Evolutionary conservation across 192 early-diverging fungal species (phyloP).

Genomic region (Anaeromyces robustus): DNA sequence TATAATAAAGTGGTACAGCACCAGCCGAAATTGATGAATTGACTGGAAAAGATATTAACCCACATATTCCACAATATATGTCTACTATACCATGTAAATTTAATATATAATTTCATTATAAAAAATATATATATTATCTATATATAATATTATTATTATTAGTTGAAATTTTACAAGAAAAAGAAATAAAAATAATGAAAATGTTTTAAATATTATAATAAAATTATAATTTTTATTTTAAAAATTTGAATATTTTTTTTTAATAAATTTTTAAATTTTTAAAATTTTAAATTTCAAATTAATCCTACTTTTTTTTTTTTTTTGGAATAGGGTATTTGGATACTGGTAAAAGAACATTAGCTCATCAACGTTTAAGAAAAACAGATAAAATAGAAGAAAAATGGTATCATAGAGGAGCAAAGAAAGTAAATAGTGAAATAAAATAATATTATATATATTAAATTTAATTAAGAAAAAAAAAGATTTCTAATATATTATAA

Average conservation of each 20-base stretch:
- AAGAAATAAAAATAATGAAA: not conserved
- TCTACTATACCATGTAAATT: conserved; percentile 78
- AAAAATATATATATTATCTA: too few relatives aligned
- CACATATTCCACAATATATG: conserved; percentile 96
- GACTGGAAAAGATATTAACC: conserved; percentile 87
- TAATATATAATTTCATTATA: conserved; percentile 20
- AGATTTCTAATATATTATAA: too few relatives aligned
- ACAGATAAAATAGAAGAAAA: conserved; percentile 21
- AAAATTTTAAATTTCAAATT: too few relatives aligned
- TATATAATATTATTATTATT: too few relatives aligned
- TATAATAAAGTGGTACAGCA: conserved; percentile 46
- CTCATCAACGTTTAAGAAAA: conserved; percentile 57
- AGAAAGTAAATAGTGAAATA: conserved; percentile 39
- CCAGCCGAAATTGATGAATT: conserved; percentile 70
- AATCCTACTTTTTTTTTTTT: too few relatives aligned
- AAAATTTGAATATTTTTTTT: conserved; percentile 3
- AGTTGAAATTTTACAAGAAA: not conserved
- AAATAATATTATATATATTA: too few relatives aligned
- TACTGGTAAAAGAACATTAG: conserved; percentile 63
- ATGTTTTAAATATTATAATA: too few relatives aligned
- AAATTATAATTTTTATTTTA: too few relatives aligned
- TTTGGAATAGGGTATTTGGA: conserved; percentile 52
- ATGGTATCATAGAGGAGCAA: conserved; percentile 69
- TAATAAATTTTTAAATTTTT: too few relatives aligned
- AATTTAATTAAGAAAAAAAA: too few relatives aligned